These are phyloP conservation scores for Hanseniaspora opuntiae DNA, from an alignment of 805 yeast species.

Conservation along the genomic window DNA sequence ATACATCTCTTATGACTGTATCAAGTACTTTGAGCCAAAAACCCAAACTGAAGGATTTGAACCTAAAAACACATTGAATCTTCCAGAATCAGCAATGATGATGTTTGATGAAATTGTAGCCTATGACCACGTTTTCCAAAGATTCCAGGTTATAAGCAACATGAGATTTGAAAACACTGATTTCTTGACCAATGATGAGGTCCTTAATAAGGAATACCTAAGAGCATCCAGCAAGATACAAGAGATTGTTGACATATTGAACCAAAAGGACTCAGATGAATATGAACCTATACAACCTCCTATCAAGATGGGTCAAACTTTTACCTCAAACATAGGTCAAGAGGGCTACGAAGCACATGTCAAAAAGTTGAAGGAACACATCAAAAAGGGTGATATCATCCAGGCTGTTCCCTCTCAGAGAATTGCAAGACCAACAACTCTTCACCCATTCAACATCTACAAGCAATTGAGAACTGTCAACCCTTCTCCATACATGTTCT, in stretches of 20 bases:
- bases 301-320: slow-evolving; percentile 52
- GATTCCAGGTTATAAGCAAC: slow-evolving; percentile 82
- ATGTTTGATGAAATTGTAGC: slow-evolving; percentile 80
- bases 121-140: slow-evolving; percentile 84
- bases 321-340: slow-evolving; percentile 82
- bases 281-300: slow-evolving; percentile 55
- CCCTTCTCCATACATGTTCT: slow-evolving; percentile 94
- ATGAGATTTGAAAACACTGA: slow-evolving; percentile 28
- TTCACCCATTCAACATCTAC: slow-evolving; percentile 93
- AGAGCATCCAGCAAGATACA: slow-evolving; percentile 46
- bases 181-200: slow-evolving; percentile 25
- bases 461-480: slow-evolving; percentile 89
- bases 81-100: slow-evolving; percentile 91
- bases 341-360: slow-evolving; percentile 87
- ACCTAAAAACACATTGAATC: slow-evolving; percentile 61
- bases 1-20: slow-evolving; percentile 89
- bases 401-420: slow-evolving; percentile 98
- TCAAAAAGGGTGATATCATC: slow-evolving; percentile 81
- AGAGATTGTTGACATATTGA: slow-evolving; percentile 32
- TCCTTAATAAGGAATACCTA: slow-evolving; percentile 35
- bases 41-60: slow-evolving; percentile 43
- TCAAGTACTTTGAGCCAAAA: slow-evolving; percentile 89
- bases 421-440: slow-evolving; percentile 82
- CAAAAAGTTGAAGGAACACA: slow-evolving; percentile 57
- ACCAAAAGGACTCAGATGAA: neutral